These are phyloP conservation scores for Pseudogymnoascus sp. DNA, from an alignment of 2,329 filamentous ascomycete genomes.

Conservation along the genomic window DNA sequence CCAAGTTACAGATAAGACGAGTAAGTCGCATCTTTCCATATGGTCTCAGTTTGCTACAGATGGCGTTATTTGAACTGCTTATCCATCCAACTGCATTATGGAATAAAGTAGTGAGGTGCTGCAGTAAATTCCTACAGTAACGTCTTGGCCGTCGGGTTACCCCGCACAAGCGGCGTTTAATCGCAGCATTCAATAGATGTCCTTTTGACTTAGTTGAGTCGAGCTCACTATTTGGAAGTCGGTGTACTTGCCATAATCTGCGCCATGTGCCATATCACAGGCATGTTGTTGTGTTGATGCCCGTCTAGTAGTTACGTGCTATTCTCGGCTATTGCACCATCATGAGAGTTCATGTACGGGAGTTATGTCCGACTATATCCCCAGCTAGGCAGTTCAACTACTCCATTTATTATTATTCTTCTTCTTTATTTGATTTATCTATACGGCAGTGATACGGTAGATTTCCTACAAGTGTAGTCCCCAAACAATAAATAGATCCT, in stretches of 20 bases:
- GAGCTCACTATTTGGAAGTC: neutral
- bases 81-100: conserved; percentile 8
- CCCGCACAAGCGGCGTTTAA: neutral
- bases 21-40: conserved; percentile 9
- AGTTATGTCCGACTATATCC: neutral
- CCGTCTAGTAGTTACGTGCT: conserved; percentile 2
- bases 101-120: neutral
- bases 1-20: conserved; percentile 6
- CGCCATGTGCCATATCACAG: neutral
- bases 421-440: neutral
- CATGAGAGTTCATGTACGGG: conserved; percentile 4
- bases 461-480: neutral
- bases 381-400: neutral
- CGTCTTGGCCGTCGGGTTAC: neutral
- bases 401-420: neutral
- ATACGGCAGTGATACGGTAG: neutral
- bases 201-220: conserved; percentile 1
- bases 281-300: conserved; percentile 1
- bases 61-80: conserved; percentile 3
- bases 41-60: conserved; percentile 10
- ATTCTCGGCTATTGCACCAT: conserved; percentile 9
- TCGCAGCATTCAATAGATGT: neutral
- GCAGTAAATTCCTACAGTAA: neutral
- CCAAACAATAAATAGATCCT: neutral
- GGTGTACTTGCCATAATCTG: neutral